These are phyloP conservation scores for Neoarthrinium moseri DNA, from an alignment of 2,329 filamentous ascomycete genomes.

Conservation along the genomic window DNA sequence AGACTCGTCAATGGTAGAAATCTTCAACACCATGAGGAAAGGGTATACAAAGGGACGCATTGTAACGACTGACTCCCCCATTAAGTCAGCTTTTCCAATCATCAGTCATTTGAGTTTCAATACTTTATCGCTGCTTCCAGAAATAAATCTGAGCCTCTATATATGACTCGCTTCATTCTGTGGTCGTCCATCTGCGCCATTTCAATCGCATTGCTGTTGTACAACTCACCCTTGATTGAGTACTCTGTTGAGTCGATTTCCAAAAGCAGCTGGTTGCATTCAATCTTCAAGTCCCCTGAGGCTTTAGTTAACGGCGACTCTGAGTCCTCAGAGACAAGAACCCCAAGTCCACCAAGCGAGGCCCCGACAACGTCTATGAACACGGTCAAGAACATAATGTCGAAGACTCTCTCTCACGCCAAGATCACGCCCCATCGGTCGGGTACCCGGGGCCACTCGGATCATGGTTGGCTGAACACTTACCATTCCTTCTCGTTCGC, in stretches of 20 bases:
- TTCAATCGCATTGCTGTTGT: conserved; percentile 27
- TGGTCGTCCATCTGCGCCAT: conserved; percentile 23
- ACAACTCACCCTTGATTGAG: conserved; percentile 19
- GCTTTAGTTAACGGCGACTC: conserved; percentile 3
- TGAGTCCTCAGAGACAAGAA: conserved; percentile 3
- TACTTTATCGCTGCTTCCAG: conserved; percentile 12
- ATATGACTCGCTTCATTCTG: conserved; percentile 30
- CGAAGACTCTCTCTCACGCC: conserved; percentile 62
- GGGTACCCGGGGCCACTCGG: conserved; percentile 67
- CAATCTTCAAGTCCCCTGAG: conserved; percentile 1
- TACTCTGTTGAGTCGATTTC: conserved; percentile 11
- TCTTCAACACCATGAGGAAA: conserved; percentile 7
- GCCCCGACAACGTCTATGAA: conserved; percentile 30
- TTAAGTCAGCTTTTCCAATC: conserved; percentile 15
- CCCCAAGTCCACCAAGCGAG: conserved; percentile 10
- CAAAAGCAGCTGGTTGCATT: not conserved
- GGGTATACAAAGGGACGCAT: conserved; percentile 4
- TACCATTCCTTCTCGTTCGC: conserved; percentile 88
- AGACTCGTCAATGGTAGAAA: conserved; percentile 8
- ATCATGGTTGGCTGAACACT: conserved; percentile 86
- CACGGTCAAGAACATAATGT: conserved; percentile 51
- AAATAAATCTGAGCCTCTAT: conserved; percentile 17
- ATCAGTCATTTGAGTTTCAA: conserved; percentile 15
- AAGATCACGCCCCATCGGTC: conserved; percentile 76
- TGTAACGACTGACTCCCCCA: not conserved